These are phyloP conservation scores for Trypanosoma platydactyli DNA, from an alignment of 208 protist species.

Conservation along the genomic window DNA sequence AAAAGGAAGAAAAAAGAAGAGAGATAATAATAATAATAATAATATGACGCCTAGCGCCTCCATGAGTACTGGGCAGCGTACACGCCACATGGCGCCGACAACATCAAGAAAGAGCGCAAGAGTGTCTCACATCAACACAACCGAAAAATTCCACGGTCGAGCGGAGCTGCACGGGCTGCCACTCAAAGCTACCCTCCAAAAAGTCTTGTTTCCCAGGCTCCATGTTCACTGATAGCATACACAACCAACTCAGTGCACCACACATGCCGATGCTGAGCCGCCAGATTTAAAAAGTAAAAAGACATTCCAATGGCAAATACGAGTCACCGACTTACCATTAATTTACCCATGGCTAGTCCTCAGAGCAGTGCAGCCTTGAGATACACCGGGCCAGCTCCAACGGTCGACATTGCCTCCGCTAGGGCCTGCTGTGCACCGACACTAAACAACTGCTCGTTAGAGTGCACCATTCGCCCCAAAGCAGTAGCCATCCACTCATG, in stretches of 20 bases:
- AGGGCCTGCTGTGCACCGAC: constrained; percentile 32
- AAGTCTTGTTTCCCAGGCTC: too few species aligned
- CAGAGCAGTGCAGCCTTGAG: constrained; percentile 55
- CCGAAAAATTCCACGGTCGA: too few species aligned
- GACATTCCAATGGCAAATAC: background rate
- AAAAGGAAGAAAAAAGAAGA: background rate
- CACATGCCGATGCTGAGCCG: too few species aligned
- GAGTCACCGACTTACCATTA: background rate
- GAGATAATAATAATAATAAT: background rate
- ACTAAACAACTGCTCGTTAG: constrained; percentile 29
- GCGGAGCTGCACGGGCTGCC: too few species aligned
- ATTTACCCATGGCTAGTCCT: background rate
- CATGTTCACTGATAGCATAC: too few species aligned
- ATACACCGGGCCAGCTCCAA: constrained; percentile 60
- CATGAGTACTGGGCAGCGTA: too few species aligned
- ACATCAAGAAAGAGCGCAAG: too few species aligned
- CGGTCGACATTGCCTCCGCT: constrained; percentile 43
- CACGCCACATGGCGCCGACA: background rate
- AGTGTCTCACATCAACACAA: too few species aligned
- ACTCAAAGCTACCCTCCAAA: too few species aligned
- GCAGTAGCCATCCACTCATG: constrained; percentile 28
- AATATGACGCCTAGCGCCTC: too few species aligned
- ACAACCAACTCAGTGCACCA: too few species aligned
- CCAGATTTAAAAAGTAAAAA: too few species aligned
- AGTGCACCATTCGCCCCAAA: constrained; percentile 36